phyloP scores from a whole-genome alignment of 106 monocot species.

The Platanthera guangdongensis region DNA sequence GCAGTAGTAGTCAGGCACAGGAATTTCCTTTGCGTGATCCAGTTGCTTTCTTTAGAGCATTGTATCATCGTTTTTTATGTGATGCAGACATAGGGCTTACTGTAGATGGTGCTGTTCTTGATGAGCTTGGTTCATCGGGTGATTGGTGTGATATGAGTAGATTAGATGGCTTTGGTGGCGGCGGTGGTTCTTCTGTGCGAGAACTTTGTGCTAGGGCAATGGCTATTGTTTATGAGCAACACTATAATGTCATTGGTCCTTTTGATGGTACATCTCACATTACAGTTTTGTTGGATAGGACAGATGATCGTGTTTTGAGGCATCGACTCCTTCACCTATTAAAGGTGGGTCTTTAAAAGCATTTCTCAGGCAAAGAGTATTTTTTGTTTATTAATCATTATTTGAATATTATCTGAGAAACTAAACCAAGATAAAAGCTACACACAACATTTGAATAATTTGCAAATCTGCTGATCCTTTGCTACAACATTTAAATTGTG shows the following conservation, averaged over 20 bases:
- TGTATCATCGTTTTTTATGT: constrained; percentile 96
- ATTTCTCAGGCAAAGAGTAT: background rate
- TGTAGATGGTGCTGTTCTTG: constrained; percentile 91
- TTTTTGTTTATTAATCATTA: background rate
- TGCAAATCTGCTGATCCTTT: background rate
- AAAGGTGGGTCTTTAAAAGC: constrained; percentile 43
- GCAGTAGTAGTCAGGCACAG: constrained; percentile 65
- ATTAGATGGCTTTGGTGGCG: constrained; percentile 98
- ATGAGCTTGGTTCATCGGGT: constrained; percentile 92
- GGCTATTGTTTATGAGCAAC: constrained; percentile 98
- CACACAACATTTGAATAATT: background rate
- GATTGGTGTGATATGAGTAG: constrained; percentile 99
- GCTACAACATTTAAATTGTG: background rate
- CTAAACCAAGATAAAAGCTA: too few species aligned
- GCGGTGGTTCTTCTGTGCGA: constrained; percentile 90
- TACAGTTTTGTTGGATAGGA: constrained; percentile 91
- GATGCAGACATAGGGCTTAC: constrained; percentile 96
- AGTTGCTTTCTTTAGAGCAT: constrained; percentile 86
- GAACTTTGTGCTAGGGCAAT: constrained; percentile 98
- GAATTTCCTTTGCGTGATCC: constrained; percentile 96
- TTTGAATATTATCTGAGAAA: too few species aligned
- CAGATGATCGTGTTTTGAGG: constrained; percentile 81
- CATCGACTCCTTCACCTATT: constrained; percentile 80
- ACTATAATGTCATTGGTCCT: constrained; percentile 74
- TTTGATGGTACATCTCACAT: constrained; percentile 98